Evolutionary conservation across 106 monocot genomes (phyloP).

Genomic region (Alisma plantagoaquatica): DNA sequence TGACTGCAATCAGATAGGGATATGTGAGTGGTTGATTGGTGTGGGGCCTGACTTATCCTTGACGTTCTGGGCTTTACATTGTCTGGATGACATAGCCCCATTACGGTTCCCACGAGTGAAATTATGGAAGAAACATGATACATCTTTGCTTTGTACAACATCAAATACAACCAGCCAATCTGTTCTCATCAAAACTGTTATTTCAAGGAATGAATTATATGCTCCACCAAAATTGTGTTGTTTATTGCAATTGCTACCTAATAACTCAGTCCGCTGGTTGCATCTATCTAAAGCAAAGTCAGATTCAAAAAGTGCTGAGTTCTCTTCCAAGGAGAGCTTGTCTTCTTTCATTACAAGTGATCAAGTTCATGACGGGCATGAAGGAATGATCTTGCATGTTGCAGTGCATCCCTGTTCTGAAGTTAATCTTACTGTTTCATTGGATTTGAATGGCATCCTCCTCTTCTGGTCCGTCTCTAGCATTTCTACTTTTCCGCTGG

Average conservation of each 20-base stretch:
- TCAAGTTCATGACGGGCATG: slow-evolving; percentile 57
- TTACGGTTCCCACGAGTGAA: slow-evolving; percentile 70
- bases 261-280: slow-evolving; percentile 54
- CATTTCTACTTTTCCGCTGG: slow-evolving; percentile 22
- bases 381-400: slow-evolving; percentile 49
- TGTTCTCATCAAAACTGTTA: slow-evolving; percentile 47
- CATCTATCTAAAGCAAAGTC: slow-evolving; percentile 21
- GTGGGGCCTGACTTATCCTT: slow-evolving; percentile 45
- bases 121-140: slow-evolving; percentile 64
- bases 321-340: slow-evolving; percentile 20
- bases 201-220: slow-evolving; percentile 38
- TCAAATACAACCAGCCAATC: slow-evolving; percentile 12
- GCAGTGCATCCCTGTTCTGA: slow-evolving; percentile 53
- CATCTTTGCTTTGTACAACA: slow-evolving; percentile 2
- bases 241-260: slow-evolving; percentile 59
- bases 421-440: slow-evolving; percentile 54
- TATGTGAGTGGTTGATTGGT: slow-evolving; percentile 83
- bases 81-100: slow-evolving; percentile 71
- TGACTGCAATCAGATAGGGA: slow-evolving; percentile 33
- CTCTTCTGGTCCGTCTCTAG: slow-evolving; percentile 78
- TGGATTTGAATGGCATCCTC: slow-evolving; percentile 74
- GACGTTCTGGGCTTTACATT: slow-evolving; percentile 78
- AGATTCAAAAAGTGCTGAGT: slow-evolving; percentile 8
- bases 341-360: slow-evolving; percentile 23
- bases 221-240: slow-evolving; percentile 61